Evolutionary conservation across 2,329 filamentous ascomycete genomes (phyloP).

Genomic region (Plenodomus lindquistii): DNA sequence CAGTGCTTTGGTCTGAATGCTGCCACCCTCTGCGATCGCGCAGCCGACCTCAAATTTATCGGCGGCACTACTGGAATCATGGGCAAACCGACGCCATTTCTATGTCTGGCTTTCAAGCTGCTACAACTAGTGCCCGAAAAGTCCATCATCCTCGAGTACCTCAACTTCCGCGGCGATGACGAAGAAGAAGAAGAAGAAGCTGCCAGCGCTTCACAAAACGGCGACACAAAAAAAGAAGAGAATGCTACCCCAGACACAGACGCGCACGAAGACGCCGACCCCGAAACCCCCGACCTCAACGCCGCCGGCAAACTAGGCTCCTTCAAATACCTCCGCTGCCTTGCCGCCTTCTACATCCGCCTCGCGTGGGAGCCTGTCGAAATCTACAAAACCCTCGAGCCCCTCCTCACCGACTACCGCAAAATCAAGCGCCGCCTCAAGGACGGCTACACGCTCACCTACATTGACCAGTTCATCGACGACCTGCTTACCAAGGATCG

Average conservation of each 20-base stretch:
- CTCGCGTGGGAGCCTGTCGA: conserved; percentile 82
- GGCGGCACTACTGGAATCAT: conserved; percentile 84
- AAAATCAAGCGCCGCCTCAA: conserved; percentile 80
- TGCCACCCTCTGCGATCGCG: conserved; percentile 80
- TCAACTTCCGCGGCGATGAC: conserved; percentile 58
- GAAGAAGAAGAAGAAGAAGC: conserved; percentile 20
- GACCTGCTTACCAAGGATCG: conserved; percentile 86
- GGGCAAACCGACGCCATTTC: conserved; percentile 88
- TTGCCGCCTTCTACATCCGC: conserved; percentile 92
- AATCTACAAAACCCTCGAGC: conserved; percentile 80
- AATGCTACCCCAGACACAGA: conserved; percentile 11
- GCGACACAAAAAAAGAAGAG: conserved; percentile 41
- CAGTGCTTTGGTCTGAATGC: conserved; percentile 95
- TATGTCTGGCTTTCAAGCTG: conserved; percentile 93
- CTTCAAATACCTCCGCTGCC: conserved; percentile 79
- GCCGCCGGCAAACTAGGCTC: conserved; percentile 42
- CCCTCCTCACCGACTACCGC: conserved; percentile 76
- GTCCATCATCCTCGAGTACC: conserved; percentile 77
- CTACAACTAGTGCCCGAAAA: conserved; percentile 83
- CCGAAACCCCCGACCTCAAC: conserved; percentile 35
- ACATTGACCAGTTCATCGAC: conserved; percentile 91
- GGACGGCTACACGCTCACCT: conserved; percentile 74
- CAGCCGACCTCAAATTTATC: conserved; percentile 80
- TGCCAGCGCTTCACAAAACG: conserved; percentile 8
- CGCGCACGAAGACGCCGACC: conserved; percentile 41